Percentiles rank a stretch among this genome's conserved stretches.
phyloP scores from a whole-genome alignment of 176 grass and related monocot species.

The Puccinellia tenuiflora region DNA sequence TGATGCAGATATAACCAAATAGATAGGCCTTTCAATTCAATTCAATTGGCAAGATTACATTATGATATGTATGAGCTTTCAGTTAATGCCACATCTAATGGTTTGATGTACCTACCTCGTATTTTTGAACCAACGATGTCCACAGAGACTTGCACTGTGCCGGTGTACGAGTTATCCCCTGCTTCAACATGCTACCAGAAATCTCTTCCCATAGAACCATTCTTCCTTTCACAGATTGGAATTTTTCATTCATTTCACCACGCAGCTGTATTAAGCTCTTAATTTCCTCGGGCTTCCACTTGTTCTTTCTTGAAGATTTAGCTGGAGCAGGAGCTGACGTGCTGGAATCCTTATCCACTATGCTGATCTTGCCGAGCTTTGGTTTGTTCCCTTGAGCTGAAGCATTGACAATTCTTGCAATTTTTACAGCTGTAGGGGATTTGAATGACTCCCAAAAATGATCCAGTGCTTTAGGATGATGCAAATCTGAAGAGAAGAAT shows the following conservation, averaged over 20 bases:
- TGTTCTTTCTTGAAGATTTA: constrained; percentile 70
- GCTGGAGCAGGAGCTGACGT: constrained; percentile 27
- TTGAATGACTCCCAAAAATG: constrained; percentile 64
- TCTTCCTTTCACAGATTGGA: constrained; percentile 77
- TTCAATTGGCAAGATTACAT: not conserved
- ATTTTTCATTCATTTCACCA: constrained; percentile 69
- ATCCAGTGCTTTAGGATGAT: constrained; percentile 51
- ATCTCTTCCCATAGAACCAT: constrained; percentile 97
- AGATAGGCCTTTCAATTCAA: not conserved
- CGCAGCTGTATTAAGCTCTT: constrained; percentile 71
- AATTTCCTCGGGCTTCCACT: constrained; percentile 97
- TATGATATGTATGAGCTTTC: not conserved
- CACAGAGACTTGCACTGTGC: constrained; percentile 96
- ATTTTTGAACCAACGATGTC: constrained; percentile 95
- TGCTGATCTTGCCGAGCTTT: constrained; percentile 36
- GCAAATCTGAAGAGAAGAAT: constrained; percentile 51
- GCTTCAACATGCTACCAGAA: constrained; percentile 54
- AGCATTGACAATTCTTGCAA: constrained; percentile 44
- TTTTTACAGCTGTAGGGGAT: constrained; percentile 48
- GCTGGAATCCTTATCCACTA: constrained; percentile 26
- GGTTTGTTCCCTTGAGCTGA: constrained; percentile 41
- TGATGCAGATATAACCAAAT: not conserved
- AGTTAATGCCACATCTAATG: not conserved
- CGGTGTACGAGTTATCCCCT: constrained; percentile 62
- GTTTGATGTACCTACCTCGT: constrained; percentile 67